Evolutionary conservation across 257 asterid species (phyloP).

Genomic region (Avicennia marina): DNA sequence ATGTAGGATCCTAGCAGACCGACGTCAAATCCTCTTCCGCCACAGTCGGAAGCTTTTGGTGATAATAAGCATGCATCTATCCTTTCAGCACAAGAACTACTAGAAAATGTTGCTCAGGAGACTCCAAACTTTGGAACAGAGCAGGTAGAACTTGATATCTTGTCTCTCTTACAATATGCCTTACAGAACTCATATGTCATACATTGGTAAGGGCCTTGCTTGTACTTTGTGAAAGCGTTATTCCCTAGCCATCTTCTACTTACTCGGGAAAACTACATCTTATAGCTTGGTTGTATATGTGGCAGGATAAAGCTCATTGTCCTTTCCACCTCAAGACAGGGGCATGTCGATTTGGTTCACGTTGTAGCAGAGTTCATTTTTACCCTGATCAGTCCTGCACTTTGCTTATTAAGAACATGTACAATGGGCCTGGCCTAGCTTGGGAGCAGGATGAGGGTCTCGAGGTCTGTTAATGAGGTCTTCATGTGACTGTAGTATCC

Average conservation of each 20-base stretch:
- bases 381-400: conserved; percentile 96
- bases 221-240: conserved; percentile 12
- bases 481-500: conserved; percentile 93
- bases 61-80: conserved; percentile 47
- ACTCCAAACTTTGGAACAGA: conserved; percentile 98
- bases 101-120: conserved; percentile 82
- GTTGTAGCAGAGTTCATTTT: conserved; percentile 92
- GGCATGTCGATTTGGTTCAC: conserved; percentile 88
- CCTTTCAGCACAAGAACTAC: conserved; percentile 77
- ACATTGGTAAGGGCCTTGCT: neutral
- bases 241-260: conserved; percentile 9
- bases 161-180: neutral
- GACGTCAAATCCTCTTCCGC: conserved; percentile 94
- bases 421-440: conserved; percentile 89
- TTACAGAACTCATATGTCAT: conserved; percentile 6
- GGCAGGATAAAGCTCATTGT: conserved; percentile 98
- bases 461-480: conserved; percentile 98
- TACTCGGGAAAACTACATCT: conserved; percentile 20
- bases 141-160: conserved; percentile 45
- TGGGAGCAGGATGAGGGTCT: conserved; percentile 99
- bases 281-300: conserved; percentile 27
- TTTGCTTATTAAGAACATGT: conserved; percentile 88
- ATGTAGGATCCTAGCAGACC: conserved; percentile 80
- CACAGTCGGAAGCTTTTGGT: conserved; percentile 70
- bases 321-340: conserved; percentile 99